Evolutionary conservation across 1,284 basidiomycete species (phyloP).

Genomic region (Paramarasmius palmivorus): DNA sequence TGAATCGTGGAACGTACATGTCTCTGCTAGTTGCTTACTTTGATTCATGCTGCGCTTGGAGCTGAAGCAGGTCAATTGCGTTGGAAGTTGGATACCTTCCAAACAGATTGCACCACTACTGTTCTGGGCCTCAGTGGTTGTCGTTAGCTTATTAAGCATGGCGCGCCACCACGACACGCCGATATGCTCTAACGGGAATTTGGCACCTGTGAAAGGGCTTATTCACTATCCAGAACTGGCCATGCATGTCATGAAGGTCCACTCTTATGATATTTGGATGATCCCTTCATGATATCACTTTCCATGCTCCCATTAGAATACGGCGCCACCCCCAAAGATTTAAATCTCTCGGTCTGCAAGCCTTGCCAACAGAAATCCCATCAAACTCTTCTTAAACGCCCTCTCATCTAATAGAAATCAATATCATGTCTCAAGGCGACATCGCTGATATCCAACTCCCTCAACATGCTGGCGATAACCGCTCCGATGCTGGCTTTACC

Average conservation of each 20-base stretch:
- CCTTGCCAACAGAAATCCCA: not conserved
- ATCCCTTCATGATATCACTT: slow-evolving; percentile 5
- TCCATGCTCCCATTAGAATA: not conserved
- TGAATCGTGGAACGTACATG: too few species aligned
- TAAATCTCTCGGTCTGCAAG: not conserved
- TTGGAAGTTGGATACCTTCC: too few species aligned
- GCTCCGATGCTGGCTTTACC: not conserved
- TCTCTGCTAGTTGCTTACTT: too few species aligned
- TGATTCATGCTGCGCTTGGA: too few species aligned
- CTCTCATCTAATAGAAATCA: not conserved
- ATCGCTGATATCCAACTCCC: not conserved
- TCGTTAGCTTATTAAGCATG: too few species aligned
- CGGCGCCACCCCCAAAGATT: not conserved
- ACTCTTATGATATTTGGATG: not conserved
- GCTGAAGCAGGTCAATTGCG: too few species aligned
- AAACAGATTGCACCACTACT: too few species aligned
- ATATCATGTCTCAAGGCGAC: slow-evolving; percentile 2
- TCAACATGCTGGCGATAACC: not conserved
- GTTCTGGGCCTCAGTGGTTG: too few species aligned
- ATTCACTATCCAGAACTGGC: not conserved
- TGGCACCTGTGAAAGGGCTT: too few species aligned
- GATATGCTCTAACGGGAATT: not conserved
- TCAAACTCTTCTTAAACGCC: not conserved
- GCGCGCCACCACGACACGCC: too few species aligned
- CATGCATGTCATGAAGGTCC: not conserved